Conservation (phyloP, 176 grass and related monocot species). For the Dendrocalamus sinicus region DNA sequence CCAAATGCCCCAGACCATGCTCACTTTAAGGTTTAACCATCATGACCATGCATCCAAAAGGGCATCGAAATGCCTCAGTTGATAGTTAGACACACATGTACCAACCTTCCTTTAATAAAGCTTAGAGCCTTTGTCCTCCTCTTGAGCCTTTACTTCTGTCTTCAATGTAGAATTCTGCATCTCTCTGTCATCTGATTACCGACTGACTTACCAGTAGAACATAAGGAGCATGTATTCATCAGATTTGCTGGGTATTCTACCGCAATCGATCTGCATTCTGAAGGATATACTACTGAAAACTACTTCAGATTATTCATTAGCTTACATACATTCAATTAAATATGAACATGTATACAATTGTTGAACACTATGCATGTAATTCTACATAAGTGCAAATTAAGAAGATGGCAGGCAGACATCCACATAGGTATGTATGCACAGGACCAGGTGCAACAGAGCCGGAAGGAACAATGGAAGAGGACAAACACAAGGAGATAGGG, state of each 20-base stretch:
- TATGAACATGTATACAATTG: background rate
- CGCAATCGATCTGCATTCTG: background rate
- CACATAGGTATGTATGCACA: background rate
- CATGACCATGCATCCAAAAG: conserved; percentile 39
- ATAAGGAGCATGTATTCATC: background rate
- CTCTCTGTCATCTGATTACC: conserved; percentile 5
- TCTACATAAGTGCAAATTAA: background rate
- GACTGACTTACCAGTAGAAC: background rate
- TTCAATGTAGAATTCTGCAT: background rate
- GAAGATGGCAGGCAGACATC: background rate
- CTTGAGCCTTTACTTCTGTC: conserved; percentile 9
- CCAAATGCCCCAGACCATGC: conserved; percentile 47
- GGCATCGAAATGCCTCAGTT: conserved; percentile 22
- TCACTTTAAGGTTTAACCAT: conserved; percentile 57
- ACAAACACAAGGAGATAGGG: conserved; percentile 41
- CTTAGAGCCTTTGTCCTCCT: conserved; percentile 29
- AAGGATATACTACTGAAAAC: background rate
- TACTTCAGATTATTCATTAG: background rate
- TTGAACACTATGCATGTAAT: background rate
- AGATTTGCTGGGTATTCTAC: background rate
- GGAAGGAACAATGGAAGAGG: conserved; percentile 32
- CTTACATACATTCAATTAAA: background rate
- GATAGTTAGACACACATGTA: conserved; percentile 49
- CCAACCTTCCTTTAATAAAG: conserved; percentile 48
- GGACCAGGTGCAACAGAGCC: conserved; percentile 14